phyloP scores from a whole-genome alignment of 2,329 filamentous ascomycete genomes.

The Aspergillus terreus region DNA sequence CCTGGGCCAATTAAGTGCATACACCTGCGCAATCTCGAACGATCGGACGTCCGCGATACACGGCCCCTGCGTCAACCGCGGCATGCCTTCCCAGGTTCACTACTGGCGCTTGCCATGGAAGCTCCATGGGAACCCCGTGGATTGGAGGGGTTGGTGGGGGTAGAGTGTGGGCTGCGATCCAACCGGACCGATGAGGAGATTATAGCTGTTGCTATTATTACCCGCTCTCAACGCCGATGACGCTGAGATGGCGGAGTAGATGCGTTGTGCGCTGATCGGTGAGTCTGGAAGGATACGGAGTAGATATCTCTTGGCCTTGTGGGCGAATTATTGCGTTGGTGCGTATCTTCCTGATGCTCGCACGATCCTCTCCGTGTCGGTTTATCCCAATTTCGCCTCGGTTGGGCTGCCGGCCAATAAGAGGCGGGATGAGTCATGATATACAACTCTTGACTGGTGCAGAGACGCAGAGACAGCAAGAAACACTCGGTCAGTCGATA shows the following conservation, averaged over 20 bases:
- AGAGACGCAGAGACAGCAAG: too few species aligned
- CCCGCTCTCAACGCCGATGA: not conserved
- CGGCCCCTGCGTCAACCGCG: not conserved
- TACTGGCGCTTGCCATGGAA: not conserved
- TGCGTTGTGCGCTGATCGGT: not conserved
- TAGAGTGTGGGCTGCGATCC: too few species aligned
- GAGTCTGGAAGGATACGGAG: not conserved
- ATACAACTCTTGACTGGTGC: too few species aligned
- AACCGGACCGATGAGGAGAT: too few species aligned
- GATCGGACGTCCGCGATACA: not conserved
- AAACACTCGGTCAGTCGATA: too few species aligned
- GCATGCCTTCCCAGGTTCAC: not conserved
- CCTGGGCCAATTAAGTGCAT: not conserved
- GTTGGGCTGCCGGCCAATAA: not conserved
- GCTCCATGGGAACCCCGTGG: not conserved
- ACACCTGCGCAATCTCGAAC: too few species aligned
- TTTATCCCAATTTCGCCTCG: not conserved
- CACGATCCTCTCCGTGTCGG: not conserved
- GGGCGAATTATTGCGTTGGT: not conserved
- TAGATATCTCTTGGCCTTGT: not conserved
- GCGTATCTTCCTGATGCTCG: not conserved
- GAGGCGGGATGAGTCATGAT: too few species aligned
- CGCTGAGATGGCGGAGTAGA: not conserved
- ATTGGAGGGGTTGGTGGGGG: not conserved
- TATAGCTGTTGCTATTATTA: too few species aligned